Base-by-base conservation (phyloP, 495 filamentous ascomycete genomes). In the Penicillium robsamsonii region DNA sequence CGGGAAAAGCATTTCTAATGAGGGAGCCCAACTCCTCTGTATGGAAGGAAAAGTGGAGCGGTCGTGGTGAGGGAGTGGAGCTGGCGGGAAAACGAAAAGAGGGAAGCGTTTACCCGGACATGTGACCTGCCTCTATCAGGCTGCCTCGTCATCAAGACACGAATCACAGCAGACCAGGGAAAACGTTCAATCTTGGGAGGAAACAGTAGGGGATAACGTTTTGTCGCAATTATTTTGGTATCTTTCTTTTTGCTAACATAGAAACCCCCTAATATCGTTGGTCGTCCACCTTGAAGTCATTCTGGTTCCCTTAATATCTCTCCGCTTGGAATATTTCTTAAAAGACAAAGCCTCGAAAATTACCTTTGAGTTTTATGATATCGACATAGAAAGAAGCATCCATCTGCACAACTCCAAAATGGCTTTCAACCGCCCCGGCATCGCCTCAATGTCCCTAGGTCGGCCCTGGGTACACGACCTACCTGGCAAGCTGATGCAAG, bases 381-480 rank as follows among this genome's bases (percentile, higher is more conserved):
- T 40, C 37, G 5, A 8, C 7, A 17, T 41, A 52, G 8, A 27
- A 20, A 52, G n/a, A 29, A 17, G 5, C 25, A 33, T 10, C 7
- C 17, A 55, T 27, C 20, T 30, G 29, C 42, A 53, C 22, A 9
- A 25, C 38, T 40, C 35, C 57, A 69, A 52, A 44, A 75, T 75
- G 70, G 64, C 59, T n/a, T 52, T 51, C 52, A 73, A 72, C 65
- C 73, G 74, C 31, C 71, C 75, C 20, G 83, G 72, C 18, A 87
- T 88, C 50, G 81, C 82, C 18, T 88, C 87, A 48, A 89, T 91
- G 81, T 89, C 87, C 25, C 79, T 92, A 4, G 87, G 87, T 44
- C 85, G 85, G 38, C 83, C 82, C 11, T 80, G 78, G 59, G 80
- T 83, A 59, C 89, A 93, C 66, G 70, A 77, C 13, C 77, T 93